Evolutionary conservation across 2,329 filamentous ascomycete species (phyloP), one percentile per base, ranked within the genome.

Genomic region (Neofusicoccum sp.): DNA sequence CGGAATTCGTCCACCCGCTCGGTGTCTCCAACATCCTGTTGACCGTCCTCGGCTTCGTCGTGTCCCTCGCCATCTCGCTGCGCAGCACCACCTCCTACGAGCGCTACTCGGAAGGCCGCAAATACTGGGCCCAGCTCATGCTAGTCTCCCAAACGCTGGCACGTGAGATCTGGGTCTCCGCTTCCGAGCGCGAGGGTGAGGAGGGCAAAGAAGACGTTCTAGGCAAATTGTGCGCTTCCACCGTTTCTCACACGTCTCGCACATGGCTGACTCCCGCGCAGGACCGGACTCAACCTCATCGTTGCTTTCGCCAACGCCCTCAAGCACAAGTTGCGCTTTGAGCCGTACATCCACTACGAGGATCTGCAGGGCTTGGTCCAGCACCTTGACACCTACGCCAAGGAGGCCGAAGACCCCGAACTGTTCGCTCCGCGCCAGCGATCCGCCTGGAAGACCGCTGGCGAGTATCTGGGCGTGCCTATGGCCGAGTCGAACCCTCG

Each of bases 271-370:
- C 61, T 56, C 44, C 11, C 37, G 29, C 50, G 28, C 54, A 82
- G 80, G 37, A 87, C 87, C 14, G 87, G 87, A 6, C 85, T 95
- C 75, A 94, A 95, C 73, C 82, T 95, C 6, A 83, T 95, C 66
- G 84, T 92, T 33, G 89, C 91, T 2, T 95, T 91, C 69, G 84
- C 90, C n/a, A 82, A 91, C 16, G 79, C 92, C 1, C 81, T 96
- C 64, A 94, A 94, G 79, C 92, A 95, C 77, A 89, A 87, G 70
- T 84, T 96, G 36, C 90, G 92, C 36, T 94, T 94, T 74, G 91
- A 96, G 73, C 91, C 92, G 1, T 91, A 90, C 69, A 87, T 88
- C 37, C 85, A 89, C 60, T 94, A 95, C 73, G 84, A 88, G 1
- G 92, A 95, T 70, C 81, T 96, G 4, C 79, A 85, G 41, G 85